These are phyloP conservation scores for Gossypium raimondii DNA, from an alignment of 345 rosid genomes.

Conservation along the genomic window DNA sequence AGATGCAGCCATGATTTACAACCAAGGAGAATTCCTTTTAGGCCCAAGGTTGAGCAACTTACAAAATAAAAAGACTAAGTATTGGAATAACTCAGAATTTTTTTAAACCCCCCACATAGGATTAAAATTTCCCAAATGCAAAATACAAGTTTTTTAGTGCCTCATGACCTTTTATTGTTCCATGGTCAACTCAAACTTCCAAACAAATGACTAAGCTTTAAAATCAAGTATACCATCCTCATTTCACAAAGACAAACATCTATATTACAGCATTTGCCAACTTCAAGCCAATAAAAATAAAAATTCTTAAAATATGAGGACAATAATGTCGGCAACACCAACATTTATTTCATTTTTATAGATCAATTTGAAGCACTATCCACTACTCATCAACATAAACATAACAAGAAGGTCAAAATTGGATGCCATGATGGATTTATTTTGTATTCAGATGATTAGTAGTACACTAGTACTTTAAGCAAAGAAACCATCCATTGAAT, in stretches of 20 bases:
- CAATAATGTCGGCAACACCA: neutral
- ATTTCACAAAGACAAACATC: neutral
- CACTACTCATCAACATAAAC: constrained; percentile 7
- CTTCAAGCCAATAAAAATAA: neutral
- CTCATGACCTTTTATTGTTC: neutral
- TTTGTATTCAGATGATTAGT: constrained; percentile 7
- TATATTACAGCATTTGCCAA: neutral
- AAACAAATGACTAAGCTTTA: neutral
- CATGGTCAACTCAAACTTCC: neutral
- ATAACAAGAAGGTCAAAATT: neutral
- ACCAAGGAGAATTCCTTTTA: neutral
- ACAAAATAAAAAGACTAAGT: neutral
- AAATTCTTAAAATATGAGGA: neutral
- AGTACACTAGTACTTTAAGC: neutral
- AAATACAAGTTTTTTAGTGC: neutral
- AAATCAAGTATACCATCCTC: neutral
- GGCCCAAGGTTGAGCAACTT: neutral
- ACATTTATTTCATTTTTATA: neutral
- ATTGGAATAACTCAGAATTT: neutral
- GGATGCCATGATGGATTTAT: neutral
- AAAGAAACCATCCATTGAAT: constrained; percentile 9
- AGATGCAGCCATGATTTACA: neutral
- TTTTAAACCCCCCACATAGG: neutral
- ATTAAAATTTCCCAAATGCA: neutral
- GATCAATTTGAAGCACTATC: neutral